These are phyloP conservation scores for Cercospora sesami DNA, from an alignment of 2,329 filamentous ascomycete genomes.

Conservation along the genomic window DNA sequence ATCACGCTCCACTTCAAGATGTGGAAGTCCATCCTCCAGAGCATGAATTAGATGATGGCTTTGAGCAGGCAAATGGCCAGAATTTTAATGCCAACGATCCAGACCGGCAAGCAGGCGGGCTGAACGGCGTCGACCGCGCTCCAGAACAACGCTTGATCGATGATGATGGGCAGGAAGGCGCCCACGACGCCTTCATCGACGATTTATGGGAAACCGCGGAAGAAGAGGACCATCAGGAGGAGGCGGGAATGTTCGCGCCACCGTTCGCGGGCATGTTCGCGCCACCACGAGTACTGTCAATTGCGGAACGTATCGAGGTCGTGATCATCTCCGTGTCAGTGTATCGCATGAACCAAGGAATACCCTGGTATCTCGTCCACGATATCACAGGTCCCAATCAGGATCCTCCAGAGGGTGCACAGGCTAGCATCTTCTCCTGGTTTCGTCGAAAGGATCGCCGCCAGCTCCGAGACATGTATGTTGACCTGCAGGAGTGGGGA, in stretches of 20 bases:
- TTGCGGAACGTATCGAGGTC: not conserved
- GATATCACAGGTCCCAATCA: not conserved
- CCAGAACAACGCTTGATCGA: not conserved
- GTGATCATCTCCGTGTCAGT: not conserved
- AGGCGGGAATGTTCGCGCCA: not conserved
- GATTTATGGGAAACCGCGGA: not conserved
- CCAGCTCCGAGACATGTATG: not conserved
- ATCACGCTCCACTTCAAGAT: too few relatives aligned
- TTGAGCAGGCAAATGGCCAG: too few relatives aligned
- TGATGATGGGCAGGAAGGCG: not conserved
- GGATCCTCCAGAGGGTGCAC: not conserved
- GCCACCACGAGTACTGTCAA: not conserved
- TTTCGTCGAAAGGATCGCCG: not conserved
- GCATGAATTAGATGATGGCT: too few relatives aligned
- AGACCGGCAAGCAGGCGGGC: not conserved
- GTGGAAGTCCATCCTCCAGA: too few relatives aligned
- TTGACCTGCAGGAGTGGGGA: not conserved
- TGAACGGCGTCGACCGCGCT: not conserved
- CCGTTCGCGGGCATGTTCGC: too few relatives aligned
- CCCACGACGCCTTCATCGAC: not conserved
- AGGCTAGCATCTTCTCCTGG: not conserved
- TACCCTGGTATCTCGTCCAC: not conserved
- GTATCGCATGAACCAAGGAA: not conserved
- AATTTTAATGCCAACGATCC: not conserved
- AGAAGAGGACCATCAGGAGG: not conserved